Evolutionary conservation across 768 basidiomycete genomes (phyloP), one percentile per base, ranked within the genome.

Genomic region (Lentinus tigrinus): DNA sequence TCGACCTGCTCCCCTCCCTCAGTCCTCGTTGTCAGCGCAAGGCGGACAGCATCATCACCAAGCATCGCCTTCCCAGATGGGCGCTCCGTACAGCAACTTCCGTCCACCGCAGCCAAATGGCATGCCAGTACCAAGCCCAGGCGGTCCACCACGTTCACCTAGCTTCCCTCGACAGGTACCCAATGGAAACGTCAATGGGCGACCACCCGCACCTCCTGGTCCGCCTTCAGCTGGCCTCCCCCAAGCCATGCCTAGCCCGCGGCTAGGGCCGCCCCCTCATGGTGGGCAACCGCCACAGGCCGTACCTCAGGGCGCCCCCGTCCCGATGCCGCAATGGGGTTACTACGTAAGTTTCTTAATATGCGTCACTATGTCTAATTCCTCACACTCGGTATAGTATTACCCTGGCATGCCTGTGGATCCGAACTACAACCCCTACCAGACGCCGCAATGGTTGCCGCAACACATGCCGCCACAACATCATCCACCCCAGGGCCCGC

Each of bases 91-190:
- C 56, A 62, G 71, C 17, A 70, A 70, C 52, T 75, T 80, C 65
- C 79, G 81, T 8, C 43, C 43, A 63, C 76, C 71, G 50, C 78
- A 74, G 57, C 73, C 74, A 73, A 78, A 70, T 54, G 69, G 69
- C 36, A 28, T 39, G 24, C 47, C 57, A 9, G 53, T 24, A 6
- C 34, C 63, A 27, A 61, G 47, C 21, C 34, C 60, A 16, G 66
- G 58, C 19, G 68, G 58, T 13, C 86, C 89, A 40, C 80, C 89
- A 40, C 80, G 87, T 48, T 89, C 89, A 69, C 88, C 88, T 42
- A 80, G 80, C 31, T 89, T 84, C 70, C 63, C 79, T 36, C 83
- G 89, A 14, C 75, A 80, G 47, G 78, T 86, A 72, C 75, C 82
- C 4, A 91, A 89, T 66, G 87, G 88, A 42, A 74, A 67, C 48